Percentiles rank a stretch among this genome's conserved stretches.
Conservation (phyloP, 306 rosid species). For the Gastrolobium bilobum region DNA sequence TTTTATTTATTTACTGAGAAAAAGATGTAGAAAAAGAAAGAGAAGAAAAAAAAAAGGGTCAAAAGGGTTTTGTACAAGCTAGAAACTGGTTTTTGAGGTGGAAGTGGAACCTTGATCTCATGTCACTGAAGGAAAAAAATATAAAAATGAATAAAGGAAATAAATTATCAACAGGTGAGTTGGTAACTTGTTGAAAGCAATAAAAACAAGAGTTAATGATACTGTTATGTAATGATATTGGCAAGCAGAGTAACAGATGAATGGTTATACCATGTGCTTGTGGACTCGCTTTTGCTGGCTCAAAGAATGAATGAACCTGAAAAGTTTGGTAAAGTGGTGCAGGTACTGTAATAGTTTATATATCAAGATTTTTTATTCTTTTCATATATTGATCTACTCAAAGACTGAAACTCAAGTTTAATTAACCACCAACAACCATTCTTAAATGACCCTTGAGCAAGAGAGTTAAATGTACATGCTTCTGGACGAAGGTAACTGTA, state of each 20-base stretch:
- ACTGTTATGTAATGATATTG: constrained; percentile 19
- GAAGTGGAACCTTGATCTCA: constrained; percentile 3
- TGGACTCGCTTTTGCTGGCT: constrained; percentile 44
- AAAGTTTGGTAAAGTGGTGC: constrained; percentile 18
- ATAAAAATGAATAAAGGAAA: not conserved
- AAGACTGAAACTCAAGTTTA: not conserved
- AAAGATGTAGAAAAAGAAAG: not conserved
- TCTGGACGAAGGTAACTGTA: not conserved
- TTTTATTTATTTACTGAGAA: not conserved
- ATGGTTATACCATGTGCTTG: constrained; percentile 24
- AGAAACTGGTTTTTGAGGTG: constrained; percentile 42
- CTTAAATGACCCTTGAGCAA: not conserved
- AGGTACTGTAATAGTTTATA: not conserved
- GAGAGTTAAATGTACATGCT: not conserved
- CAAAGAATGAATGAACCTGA: constrained; percentile 9
- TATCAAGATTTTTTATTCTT: not conserved
- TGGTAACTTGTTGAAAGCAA: constrained; percentile 27
- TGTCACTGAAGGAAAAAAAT: not conserved
- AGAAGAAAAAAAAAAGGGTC: not conserved
- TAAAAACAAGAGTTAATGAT: constrained; percentile 36
- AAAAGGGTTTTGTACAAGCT: not conserved
- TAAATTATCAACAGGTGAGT: constrained; percentile 22
- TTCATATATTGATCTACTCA: not conserved
- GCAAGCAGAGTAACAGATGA: constrained; percentile 20
- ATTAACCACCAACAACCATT: not conserved